Base-by-base conservation (phyloP, 345 rosid genomes). In the Raphanus sativus region DNA sequence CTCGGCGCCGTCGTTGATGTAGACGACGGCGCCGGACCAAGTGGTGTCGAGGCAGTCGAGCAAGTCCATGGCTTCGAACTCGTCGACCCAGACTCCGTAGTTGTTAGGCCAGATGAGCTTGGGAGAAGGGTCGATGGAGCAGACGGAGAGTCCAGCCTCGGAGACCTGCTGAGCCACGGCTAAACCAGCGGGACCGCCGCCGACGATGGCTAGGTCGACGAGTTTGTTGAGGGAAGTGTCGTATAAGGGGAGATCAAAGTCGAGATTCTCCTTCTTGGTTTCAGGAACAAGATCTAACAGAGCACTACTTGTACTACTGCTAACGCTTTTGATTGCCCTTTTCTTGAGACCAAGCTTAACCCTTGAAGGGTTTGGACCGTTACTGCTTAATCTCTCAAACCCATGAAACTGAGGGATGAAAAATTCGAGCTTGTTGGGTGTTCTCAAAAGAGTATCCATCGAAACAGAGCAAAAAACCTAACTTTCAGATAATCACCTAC, bases 71-170 rank as follows among this genome's bases (percentile, higher is more conserved):
- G 97, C 98, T 78, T 91, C 98, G 71, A 95, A 95, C 74, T 95
- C 98, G 80, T 95, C 98, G 72, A 95, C 98, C 98, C 99, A 95
- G 71, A 92, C 99, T 12, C 99, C 99, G 48, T 94, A 94, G 74
- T 94, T 94, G 76, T 94, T 94, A 40, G 99, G 99, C 97, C 97
- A 94, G n/a, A 94, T 90, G 82, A 94, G 85, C 69, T 82, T 86
- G 2, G 97, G 99, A 36, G 83, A 92, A 0, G 99, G 99, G 56
- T 94, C 98, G n/a, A 94, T 90, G 2, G 87, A 85, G 80, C 96
- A 89, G 21, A 95, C 99, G 0, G 93, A 88, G 63, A 92, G 97
- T 32, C 99, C 99, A 0, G 97, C 97, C 80, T 88, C 90, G 0
- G 99, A 90, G 30, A 95, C 99, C 68, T 86, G 96, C 79, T 92